Conservation (phyloP, 495 filamentous ascomycete species). For the Xylaria flabelliformis region DNA sequence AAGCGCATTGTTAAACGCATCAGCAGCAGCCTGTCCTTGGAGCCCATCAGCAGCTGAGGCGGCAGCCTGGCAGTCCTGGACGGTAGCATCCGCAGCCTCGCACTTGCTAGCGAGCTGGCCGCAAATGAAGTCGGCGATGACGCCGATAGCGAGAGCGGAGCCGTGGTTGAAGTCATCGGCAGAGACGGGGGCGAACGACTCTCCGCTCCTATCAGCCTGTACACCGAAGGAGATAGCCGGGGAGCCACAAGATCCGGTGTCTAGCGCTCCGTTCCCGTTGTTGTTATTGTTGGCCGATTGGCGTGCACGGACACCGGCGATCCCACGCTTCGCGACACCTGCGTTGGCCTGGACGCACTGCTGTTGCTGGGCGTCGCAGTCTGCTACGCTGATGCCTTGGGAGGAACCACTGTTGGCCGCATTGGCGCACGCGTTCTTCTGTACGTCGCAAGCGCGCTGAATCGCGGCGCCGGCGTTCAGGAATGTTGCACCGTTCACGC, state of each 20-base stretch:
- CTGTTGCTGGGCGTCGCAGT: slow-evolving; percentile 58
- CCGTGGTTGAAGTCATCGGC: slow-evolving; percentile 63
- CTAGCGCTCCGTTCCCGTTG: slow-evolving; percentile 24
- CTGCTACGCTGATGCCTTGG: slow-evolving; percentile 40
- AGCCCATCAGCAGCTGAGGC: slow-evolving; percentile 46
- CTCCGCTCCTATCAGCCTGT: slow-evolving; percentile 59
- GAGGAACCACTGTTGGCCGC: slow-evolving; percentile 57
- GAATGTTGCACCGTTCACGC: slow-evolving; percentile 61
- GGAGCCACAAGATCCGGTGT: slow-evolving; percentile 58
- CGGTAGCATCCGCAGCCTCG: slow-evolving; percentile 53
- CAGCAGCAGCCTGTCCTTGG: slow-evolving; percentile 60
- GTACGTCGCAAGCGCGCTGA: slow-evolving; percentile 59
- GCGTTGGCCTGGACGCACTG: slow-evolving; percentile 50
- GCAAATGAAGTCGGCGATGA: slow-evolving; percentile 65
- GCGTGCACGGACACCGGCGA: slow-evolving; percentile 17
- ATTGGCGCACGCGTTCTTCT: slow-evolving; percentile 64
- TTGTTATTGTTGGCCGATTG: slow-evolving; percentile 20
- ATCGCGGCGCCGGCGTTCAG: slow-evolving; percentile 56
- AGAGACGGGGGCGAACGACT: slow-evolving; percentile 59
- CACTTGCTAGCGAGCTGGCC: slow-evolving; percentile 58
- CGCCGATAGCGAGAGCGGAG: slow-evolving; percentile 60
- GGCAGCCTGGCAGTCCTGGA: slow-evolving; percentile 55
- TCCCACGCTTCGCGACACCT: slow-evolving; percentile 23
- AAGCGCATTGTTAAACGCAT: slow-evolving; percentile 62
- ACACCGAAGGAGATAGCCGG: slow-evolving; percentile 62